These are phyloP conservation scores for Cryomyces minteri DNA, from an alignment of 495 filamentous ascomycete species.

Conservation along the genomic window DNA sequence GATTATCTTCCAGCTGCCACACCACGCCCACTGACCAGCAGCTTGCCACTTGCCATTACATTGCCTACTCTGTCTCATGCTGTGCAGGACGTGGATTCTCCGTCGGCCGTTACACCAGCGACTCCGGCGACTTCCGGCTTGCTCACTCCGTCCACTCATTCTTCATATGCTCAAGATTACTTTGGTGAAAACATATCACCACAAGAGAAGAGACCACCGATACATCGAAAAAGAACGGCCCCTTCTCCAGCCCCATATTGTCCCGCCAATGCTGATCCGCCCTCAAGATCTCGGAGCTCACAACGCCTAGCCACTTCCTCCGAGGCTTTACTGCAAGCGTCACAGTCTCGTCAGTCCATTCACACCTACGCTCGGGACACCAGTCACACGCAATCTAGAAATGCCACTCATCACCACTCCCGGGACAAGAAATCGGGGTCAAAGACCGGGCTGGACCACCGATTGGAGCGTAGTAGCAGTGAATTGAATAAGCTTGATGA, in stretches of 20 bases:
- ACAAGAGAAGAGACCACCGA: too few species aligned
- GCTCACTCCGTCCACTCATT: conserved; percentile 6
- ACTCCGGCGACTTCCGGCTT: neutral
- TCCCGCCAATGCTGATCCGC: neutral
- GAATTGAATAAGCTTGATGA: neutral
- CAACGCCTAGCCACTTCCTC: neutral
- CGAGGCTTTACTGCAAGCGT: neutral
- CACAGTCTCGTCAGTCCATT: neutral
- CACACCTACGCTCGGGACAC: neutral
- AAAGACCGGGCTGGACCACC: neutral
- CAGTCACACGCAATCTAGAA: neutral
- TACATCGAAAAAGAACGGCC: too few species aligned
- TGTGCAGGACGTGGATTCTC: conserved; percentile 16
- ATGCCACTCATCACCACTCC: neutral
- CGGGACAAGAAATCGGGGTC: neutral
- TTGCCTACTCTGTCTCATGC: conserved; percentile 11
- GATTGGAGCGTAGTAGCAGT: neutral
- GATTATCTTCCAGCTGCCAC: conserved; percentile 10
- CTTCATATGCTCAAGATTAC: conserved; percentile 6
- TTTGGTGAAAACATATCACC: neutral
- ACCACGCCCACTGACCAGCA: neutral
- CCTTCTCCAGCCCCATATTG: too few species aligned
- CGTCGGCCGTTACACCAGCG: conserved; percentile 5
- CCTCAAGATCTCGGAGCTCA: neutral
- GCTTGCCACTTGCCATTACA: conserved; percentile 13